Conservation (phyloP, 2,329 filamentous ascomycete species). For the Penicillium sp. region DNA sequence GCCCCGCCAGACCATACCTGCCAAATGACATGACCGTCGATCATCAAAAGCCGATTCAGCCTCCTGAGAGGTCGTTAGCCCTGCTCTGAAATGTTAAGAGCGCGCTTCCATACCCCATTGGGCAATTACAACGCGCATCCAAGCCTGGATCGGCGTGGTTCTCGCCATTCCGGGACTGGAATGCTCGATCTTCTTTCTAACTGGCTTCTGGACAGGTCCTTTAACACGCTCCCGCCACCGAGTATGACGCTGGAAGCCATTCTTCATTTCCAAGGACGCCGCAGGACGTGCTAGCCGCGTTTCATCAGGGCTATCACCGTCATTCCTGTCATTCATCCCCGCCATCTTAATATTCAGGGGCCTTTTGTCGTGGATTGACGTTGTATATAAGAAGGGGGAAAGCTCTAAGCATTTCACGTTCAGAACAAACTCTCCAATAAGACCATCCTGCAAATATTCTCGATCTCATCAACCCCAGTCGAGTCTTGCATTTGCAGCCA, state of each 20-base stretch:
- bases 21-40: conserved; percentile 1
- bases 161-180: conserved; percentile 11
- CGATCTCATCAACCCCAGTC: not conserved
- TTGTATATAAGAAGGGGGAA: conserved; percentile 8
- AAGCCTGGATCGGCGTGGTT: conserved; percentile 15
- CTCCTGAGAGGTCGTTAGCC: conserved; percentile 12
- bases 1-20: not conserved
- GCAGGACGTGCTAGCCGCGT: conserved; percentile 5
- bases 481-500: conserved; percentile 2
- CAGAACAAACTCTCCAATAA: not conserved
- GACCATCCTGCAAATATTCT: not conserved
- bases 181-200: conserved; percentile 13
- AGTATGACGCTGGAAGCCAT: conserved; percentile 17
- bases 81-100: conserved; percentile 18
- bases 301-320: conserved; percentile 13
- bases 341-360: conserved; percentile 16
- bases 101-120: conserved; percentile 13
- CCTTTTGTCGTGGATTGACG: conserved; percentile 6
- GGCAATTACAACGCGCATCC: conserved; percentile 1
- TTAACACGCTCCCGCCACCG: conserved; percentile 16
- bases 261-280: conserved; percentile 1
- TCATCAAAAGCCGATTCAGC: conserved; percentile 1
- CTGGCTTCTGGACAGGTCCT: not conserved
- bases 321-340: conserved; percentile 21
- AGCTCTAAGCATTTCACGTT: not conserved